Conservation (phyloP, 495 filamentous ascomycete species). For the Aspergillus diversus region DNA sequence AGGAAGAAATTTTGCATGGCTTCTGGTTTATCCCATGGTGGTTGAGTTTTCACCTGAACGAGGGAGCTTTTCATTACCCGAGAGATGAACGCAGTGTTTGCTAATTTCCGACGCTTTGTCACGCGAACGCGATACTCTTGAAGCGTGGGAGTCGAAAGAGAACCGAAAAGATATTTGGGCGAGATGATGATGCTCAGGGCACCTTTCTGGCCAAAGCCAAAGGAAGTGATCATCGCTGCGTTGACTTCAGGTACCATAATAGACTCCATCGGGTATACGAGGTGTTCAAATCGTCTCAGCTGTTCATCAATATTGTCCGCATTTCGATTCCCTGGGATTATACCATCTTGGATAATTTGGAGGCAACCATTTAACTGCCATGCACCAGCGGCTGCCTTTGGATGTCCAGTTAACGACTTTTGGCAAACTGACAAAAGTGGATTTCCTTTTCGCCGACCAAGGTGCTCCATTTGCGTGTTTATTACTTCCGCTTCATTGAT, state of each 20-base stretch:
- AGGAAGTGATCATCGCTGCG: slow-evolving; percentile 96
- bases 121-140: slow-evolving; percentile 66
- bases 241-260: slow-evolving; percentile 95
- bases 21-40: slow-evolving; percentile 48
- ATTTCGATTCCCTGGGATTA: slow-evolving; percentile 96
- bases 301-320: slow-evolving; percentile 95
- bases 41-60: slow-evolving; percentile 25
- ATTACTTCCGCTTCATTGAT: slow-evolving; percentile 99
- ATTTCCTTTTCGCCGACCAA: slow-evolving; percentile 94
- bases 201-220: slow-evolving; percentile 99
- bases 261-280: slow-evolving; percentile 89
- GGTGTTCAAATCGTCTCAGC: slow-evolving; percentile 94
- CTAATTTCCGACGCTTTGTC: slow-evolving; percentile 73
- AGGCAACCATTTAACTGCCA: slow-evolving; percentile 99
- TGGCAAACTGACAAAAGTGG: slow-evolving; percentile 98
- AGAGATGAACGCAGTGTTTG: slow-evolving; percentile 19
- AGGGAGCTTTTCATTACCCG: slow-evolving; percentile 62
- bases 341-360: slow-evolving; percentile 86
- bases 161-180: slow-evolving; percentile 90
- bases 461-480: slow-evolving; percentile 92
- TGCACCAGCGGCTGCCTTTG: slow-evolving; percentile 97
- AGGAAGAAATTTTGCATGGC: slow-evolving; percentile 86
- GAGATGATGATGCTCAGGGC: slow-evolving; percentile 94
- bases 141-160: slow-evolving; percentile 54
- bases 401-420: slow-evolving; percentile 97